Conservation (phyloP, 768 basidiomycete genomes). For the Mycena alexandri region DNA sequence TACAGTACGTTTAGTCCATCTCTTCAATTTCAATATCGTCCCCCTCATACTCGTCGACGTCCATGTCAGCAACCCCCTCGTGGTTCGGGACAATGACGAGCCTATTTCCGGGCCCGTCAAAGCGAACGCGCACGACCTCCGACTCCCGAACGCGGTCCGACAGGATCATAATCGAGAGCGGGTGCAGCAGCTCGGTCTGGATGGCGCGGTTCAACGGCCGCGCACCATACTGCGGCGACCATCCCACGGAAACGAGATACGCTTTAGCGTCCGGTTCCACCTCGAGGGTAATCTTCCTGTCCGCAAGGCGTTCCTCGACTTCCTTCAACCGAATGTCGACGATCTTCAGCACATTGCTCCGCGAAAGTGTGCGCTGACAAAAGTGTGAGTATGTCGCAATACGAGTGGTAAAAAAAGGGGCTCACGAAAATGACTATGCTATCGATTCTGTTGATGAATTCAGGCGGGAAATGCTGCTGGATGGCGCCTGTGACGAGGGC, state of each 20-base stretch:
- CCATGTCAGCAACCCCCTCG: conserved; percentile 63
- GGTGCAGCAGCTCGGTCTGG: conserved; percentile 93
- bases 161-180: conserved; percentile 86
- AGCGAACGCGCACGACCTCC: conserved; percentile 80
- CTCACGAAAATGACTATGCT: conserved; percentile 84
- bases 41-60: conserved; percentile 71
- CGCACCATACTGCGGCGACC: conserved; percentile 89
- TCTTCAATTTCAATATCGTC: conserved; percentile 77
- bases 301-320: conserved; percentile 82
- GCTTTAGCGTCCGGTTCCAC: conserved; percentile 83
- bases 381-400: background rate
- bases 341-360: conserved; percentile 82
- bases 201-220: conserved; percentile 93
- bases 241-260: conserved; percentile 81
- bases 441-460: conserved; percentile 93
- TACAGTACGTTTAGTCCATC: too few relatives aligned
- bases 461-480: conserved; percentile 89
- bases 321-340: conserved; percentile 91
- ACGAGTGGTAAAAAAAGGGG: conserved; percentile 44
- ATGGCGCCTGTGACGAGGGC: conserved; percentile 84
- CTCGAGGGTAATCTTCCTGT: conserved; percentile 84
- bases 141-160: conserved; percentile 86
- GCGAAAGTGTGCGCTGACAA: conserved; percentile 81
- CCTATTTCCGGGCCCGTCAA: conserved; percentile 86
- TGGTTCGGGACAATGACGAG: conserved; percentile 88